Conservation (phyloP, 2,329 filamentous ascomycete genomes). For the Lachnellula willkommii region DNA sequence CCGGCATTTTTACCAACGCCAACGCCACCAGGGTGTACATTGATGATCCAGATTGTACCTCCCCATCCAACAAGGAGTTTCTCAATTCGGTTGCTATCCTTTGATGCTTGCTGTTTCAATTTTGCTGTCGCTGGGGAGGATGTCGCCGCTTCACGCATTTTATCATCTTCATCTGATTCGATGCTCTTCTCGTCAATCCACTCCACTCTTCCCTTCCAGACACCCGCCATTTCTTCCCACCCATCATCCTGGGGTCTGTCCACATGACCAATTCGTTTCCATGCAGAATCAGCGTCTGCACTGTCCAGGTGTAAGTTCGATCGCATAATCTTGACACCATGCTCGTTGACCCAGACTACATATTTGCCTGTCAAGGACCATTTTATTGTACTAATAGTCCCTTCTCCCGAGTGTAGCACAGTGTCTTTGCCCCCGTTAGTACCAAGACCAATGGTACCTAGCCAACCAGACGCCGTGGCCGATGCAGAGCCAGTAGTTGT, state of each 20-base stretch:
- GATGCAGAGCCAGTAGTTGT: conserved; percentile 80
- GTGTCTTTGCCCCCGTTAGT: conserved; percentile 76
- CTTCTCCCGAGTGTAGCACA: conserved; percentile 85
- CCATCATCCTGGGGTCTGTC: conserved; percentile 79
- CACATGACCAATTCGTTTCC: conserved; percentile 91
- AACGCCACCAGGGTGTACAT: conserved; percentile 73
- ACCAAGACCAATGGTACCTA: conserved; percentile 80
- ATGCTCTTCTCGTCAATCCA: conserved; percentile 85
- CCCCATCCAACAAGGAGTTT: conserved; percentile 93
- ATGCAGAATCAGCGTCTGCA: conserved; percentile 73
- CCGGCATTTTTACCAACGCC: conserved; percentile 61
- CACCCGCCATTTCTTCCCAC: conserved; percentile 94
- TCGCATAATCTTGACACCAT: conserved; percentile 97
- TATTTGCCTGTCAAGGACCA: conserved; percentile 93
- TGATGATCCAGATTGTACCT: conserved; percentile 90
- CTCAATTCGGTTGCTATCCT: conserved; percentile 53
- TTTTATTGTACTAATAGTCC: conserved; percentile 83
- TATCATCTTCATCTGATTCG: conserved; percentile 62
- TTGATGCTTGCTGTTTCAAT: conserved; percentile 45
- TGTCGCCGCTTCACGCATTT: conserved; percentile 24
- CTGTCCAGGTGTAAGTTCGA: conserved; percentile 76
- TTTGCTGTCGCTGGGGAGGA: conserved; percentile 43
- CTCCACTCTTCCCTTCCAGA: conserved; percentile 88
- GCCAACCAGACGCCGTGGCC: conserved; percentile 81
- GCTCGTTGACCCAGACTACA: conserved; percentile 92